A percentile compares a stretch with the other conserved stretches of the same genome.
Conservation (phyloP, 1,139 yeast species). For the Pneumocystis wakefieldiae region DNA sequence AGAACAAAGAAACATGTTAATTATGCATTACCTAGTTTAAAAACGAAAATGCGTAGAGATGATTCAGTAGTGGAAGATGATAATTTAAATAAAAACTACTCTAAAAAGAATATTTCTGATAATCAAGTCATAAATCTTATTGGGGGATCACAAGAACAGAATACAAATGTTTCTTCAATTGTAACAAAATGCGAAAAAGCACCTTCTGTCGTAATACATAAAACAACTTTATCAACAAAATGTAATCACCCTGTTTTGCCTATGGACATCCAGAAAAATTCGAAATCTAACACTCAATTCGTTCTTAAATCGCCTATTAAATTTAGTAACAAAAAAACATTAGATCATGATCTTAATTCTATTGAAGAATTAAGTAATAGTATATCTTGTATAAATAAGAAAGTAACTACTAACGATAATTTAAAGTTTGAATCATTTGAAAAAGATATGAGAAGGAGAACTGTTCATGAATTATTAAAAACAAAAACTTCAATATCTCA, state of each 20-base stretch:
- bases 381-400: not conserved
- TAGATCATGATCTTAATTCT: not conserved
- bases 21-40: constrained; percentile 53
- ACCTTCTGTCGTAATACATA: constrained; percentile 1
- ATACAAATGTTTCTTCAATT: not conserved
- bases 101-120: not conserved
- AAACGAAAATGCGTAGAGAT: constrained; percentile 61
- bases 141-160: not conserved
- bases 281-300: not conserved
- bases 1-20: constrained; percentile 42
- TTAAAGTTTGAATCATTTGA: not conserved
- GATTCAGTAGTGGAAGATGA: not conserved
- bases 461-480: not conserved
- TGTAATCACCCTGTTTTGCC: not conserved
- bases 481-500: not conserved
- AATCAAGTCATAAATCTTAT: not conserved
- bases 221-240: not conserved
- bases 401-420: not conserved
- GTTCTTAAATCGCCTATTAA: not conserved
- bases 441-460: not conserved
- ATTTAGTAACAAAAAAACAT: not conserved
- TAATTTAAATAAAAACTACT: not conserved
- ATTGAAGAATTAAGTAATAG: not conserved
- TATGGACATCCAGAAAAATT: not conserved
- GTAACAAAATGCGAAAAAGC: not conserved